Evolutionary conservation across 164 flowering plant genomes (phyloP).

Genomic region (Dillenia turbinata): DNA sequence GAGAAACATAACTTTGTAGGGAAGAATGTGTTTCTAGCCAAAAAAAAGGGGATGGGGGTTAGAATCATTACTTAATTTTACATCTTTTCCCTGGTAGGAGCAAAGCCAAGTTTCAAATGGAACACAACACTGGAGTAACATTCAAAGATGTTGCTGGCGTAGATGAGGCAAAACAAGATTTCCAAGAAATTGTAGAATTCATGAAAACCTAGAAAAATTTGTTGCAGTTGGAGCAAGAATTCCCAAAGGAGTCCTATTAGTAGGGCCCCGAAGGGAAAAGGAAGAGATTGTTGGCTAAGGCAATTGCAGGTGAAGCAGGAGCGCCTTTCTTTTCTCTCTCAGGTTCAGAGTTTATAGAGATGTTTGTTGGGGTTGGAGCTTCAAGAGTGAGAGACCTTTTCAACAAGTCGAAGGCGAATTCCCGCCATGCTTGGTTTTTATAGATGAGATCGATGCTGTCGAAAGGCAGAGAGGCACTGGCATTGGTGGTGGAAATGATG

Average conservation of each 20-base stretch:
- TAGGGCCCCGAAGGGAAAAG: constrained; percentile 85
- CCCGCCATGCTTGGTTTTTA: constrained; percentile 68
- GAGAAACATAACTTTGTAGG: too few species aligned
- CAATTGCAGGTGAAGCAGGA: constrained; percentile 79
- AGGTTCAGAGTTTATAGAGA: constrained; percentile 72
- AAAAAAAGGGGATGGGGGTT: too few species aligned
- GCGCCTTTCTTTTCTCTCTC: constrained; percentile 71
- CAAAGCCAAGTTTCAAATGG: constrained; percentile 74
- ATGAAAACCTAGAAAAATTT: constrained; percentile 61
- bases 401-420: constrained; percentile 53
- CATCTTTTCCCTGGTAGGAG: constrained; percentile 21
- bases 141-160: constrained; percentile 78
- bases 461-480: constrained; percentile 72
- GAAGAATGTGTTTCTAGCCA: too few species aligned
- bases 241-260: constrained; percentile 64
- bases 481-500: constrained; percentile 75
- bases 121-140: constrained; percentile 72
- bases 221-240: constrained; percentile 57
- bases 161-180: constrained; percentile 77
- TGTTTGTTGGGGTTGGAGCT: constrained; percentile 80
- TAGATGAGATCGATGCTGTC: constrained; percentile 78
- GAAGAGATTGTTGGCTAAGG: constrained; percentile 67
- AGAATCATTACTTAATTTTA: too few species aligned
- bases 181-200: constrained; percentile 64
- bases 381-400: constrained; percentile 71